Percentiles rank a stretch among this genome's conserved stretches.
Conservation (phyloP, 2,329 filamentous ascomycete genomes). For the Pseudogymnoascus sp. region DNA sequence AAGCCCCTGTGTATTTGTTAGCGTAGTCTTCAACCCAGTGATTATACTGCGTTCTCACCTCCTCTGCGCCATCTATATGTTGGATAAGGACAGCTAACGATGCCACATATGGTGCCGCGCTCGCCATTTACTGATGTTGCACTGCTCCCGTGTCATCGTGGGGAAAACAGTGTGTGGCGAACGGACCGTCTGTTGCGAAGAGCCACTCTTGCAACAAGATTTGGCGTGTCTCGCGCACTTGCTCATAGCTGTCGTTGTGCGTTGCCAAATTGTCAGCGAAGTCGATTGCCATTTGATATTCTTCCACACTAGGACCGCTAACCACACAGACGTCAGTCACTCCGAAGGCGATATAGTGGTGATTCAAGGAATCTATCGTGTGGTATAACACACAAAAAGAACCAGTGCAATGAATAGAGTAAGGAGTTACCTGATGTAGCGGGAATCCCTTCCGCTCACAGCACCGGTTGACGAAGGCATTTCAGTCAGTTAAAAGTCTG, state of each 20-base stretch:
- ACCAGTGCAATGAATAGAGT: neutral
- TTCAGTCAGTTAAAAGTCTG: neutral
- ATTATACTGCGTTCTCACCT: neutral
- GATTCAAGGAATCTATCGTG: neutral
- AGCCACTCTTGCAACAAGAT: neutral
- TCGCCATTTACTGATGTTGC: neutral
- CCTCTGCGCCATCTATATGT: neutral
- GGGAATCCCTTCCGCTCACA: neutral
- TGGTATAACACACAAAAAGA: neutral
- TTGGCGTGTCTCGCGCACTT: neutral
- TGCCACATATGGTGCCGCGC: neutral
- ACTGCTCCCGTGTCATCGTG: neutral
- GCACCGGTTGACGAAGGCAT: neutral
- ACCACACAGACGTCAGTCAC: neutral
- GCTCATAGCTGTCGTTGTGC: neutral
- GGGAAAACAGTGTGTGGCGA: neutral
- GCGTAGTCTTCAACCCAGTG: neutral
- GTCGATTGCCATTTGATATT: neutral
- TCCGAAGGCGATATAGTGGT: neutral
- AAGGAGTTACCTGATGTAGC: neutral
- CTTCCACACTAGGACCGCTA: neutral
- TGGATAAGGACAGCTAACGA: neutral
- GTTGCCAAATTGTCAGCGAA: neutral
- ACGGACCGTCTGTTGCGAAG: neutral
- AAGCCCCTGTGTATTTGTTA: neutral